Evolutionary conservation across 2,329 filamentous ascomycete species (phyloP), one percentile per base, ranked within the genome.

Genomic region (Penicillium psychrosexuale): DNA sequence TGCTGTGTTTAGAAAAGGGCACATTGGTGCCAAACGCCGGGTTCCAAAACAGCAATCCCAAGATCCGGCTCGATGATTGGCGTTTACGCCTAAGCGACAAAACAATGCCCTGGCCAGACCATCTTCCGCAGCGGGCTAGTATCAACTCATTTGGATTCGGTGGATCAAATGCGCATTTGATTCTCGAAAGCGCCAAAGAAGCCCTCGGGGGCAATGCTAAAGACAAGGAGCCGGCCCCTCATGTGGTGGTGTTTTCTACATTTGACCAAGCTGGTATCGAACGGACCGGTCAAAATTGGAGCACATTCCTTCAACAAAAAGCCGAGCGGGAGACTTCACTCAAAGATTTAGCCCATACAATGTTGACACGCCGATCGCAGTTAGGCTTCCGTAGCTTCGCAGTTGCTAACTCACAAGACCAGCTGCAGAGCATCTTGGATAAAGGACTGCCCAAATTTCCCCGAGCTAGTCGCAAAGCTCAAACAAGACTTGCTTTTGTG

Each of bases 11-110:
- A 62, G 71, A 75, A 46, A 66, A 78, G 33, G 67, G 65, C 8
- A 57, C 57, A 0, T 61, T 81, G 2, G 74, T 76, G 0, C 76
- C 77, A 1, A 80, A 80, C 50, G 65, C 78, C 8, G 75, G 78
- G 38, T 69, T 80, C 31, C 55, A 74, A 1, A 65, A 61, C 1
- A 65, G 78, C 9, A 80, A 75, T 51, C 75, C 76, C 0, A 64
- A 60, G 4, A 72, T 82, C 0, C 53, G 66, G n/a, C 70, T 62
- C 1, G 61, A 62, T 5, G 58, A 62, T n/a, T 62, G 59, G 61
- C 47, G 58, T 8, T 24, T 68, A 2, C 45, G 53, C 6, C 43
- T 67, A 6, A 59, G 51, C 17, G 40, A 57, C 19, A 52, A 58
- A 33, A 53, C 54, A 3, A 58, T 59, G 13, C 61, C 59, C 1